Base-by-base conservation (phyloP, 2,329 filamentous ascomycete genomes). In the Aspergillus hortae region DNA sequence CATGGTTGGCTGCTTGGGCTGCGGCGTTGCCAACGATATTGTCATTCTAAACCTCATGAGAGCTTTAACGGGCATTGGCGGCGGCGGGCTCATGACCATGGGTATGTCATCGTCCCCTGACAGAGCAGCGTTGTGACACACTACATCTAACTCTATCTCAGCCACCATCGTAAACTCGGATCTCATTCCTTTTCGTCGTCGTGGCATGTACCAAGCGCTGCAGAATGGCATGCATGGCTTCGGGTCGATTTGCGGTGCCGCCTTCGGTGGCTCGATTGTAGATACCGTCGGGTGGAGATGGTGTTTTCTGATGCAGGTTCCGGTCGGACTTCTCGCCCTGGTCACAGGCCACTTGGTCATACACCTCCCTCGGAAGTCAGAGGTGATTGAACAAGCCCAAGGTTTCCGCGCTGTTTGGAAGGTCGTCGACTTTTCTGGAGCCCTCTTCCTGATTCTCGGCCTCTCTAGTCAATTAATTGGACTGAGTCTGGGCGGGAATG, bases 51-150 rank as follows among this genome's bases (percentile, higher is more conserved):
- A 91, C 55, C 67, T 83, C 0, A 88, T 88, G 27, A 73, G 88
- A 57, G 87, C 87, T 0, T 72, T 88, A 6, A 89, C 86, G 55
- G 89, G 89, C 0, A 68, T 92, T 4, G 88, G 87, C 1, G 89
- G 87, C 0, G 89, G 88, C 0, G 88, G 87, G 0, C 77, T 87
- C 45, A 80, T 89, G 69, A 82, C 84, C 1, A 77, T 90, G 73
- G 86, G 69, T 70, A 58, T 44, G 56, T 51, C 33, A 17, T 5
- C n/a, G 23, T 36, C 14, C 33, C 40, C 40, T 17, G 9, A 21
- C 11, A 42, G 5, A 23, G 23, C 14, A 38, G 15, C 12, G 14
- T n/a, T 38, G 30, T 15, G 14, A 23, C 19, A 3, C 11, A 40
- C 36, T 33, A 7, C 6, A 15, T 17, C 32, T 41, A 35, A 40